Conservation (phyloP, 2,329 filamentous ascomycete genomes). For the Didymella arachidicola region DNA sequence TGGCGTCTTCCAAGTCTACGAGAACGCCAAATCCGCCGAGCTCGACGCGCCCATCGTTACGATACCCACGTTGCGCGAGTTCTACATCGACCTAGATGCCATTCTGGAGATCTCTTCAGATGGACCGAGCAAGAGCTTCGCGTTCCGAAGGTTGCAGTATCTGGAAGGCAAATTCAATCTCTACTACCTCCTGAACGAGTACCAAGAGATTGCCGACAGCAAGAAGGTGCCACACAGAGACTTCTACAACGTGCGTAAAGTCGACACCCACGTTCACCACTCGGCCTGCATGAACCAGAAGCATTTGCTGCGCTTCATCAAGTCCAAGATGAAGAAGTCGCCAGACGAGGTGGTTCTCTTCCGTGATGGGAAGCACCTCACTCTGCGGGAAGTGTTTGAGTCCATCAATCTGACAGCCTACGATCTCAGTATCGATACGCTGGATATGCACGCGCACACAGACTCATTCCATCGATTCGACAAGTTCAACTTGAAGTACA, state of each 20-base stretch:
- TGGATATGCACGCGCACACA: slow-evolving; percentile 98
- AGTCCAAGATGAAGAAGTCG: slow-evolving; percentile 99
- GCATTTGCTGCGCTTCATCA: slow-evolving; percentile 96
- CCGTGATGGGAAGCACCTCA: slow-evolving; percentile 90
- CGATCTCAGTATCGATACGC: slow-evolving; percentile 95
- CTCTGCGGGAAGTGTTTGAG: slow-evolving; percentile 90
- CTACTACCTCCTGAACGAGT: slow-evolving; percentile 92
- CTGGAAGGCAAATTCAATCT: slow-evolving; percentile 97
- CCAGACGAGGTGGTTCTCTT: slow-evolving; percentile 93
- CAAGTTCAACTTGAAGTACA: slow-evolving; percentile 99
- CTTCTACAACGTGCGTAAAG: slow-evolving; percentile 98
- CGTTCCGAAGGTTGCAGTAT: slow-evolving; percentile 92
- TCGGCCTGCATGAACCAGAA: slow-evolving; percentile 99
- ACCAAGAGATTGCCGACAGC: slow-evolving; percentile 96
- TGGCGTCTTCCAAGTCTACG: slow-evolving; percentile 92
- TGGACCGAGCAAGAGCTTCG: slow-evolving; percentile 95
- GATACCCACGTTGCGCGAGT: slow-evolving; percentile 93
- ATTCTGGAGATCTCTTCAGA: slow-evolving; percentile 91
- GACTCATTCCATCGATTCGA: slow-evolving; percentile 99
- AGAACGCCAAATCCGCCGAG: slow-evolving; percentile 68
- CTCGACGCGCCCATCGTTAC: slow-evolving; percentile 74
- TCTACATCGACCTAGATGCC: slow-evolving; percentile 91
- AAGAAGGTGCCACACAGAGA: slow-evolving; percentile 97
- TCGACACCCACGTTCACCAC: slow-evolving; percentile 98
- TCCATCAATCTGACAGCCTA: slow-evolving; percentile 98